phyloP scores from a whole-genome alignment of 2,329 filamentous ascomycete genomes.

The Arachnopeziza araneosa region DNA sequence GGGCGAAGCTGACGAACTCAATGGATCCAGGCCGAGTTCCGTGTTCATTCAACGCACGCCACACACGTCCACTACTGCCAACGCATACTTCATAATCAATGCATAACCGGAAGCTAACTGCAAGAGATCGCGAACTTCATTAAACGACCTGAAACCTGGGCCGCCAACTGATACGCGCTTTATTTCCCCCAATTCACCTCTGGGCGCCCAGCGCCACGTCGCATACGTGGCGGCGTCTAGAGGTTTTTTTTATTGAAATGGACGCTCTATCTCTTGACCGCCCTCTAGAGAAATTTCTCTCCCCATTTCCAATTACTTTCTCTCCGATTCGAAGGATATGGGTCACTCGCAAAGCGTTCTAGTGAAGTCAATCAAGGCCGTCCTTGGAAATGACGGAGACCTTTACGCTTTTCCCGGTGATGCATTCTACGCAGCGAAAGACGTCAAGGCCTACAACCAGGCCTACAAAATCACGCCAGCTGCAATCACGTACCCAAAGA shows the following conservation, averaged over 20 bases:
- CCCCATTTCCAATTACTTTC: background rate
- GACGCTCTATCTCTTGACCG: background rate
- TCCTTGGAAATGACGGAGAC: constrained; percentile 12
- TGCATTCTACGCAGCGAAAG: constrained; percentile 11
- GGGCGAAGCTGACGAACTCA: background rate
- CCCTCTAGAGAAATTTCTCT: background rate
- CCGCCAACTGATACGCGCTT: background rate
- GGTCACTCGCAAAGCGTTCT: constrained; percentile 9
- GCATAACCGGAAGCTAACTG: background rate
- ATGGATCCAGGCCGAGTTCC: background rate
- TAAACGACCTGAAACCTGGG: background rate
- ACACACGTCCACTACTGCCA: background rate
- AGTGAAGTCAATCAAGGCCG: constrained; percentile 6
- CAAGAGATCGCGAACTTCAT: background rate
- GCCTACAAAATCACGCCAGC: constrained; percentile 14
- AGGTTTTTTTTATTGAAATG: background rate
- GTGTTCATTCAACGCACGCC: background rate
- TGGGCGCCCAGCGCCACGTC: background rate
- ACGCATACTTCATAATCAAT: background rate
- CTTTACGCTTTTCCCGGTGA: constrained; percentile 19
- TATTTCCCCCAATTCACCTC: background rate
- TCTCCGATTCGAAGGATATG: background rate
- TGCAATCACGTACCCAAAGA: constrained; percentile 22
- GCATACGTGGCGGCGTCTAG: background rate
- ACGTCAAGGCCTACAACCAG: constrained; percentile 24